Evolutionary conservation across 176 grass and related monocot species (phyloP), one percentile per base, ranked within the genome.

Genomic region (Leersia perrieri): DNA sequence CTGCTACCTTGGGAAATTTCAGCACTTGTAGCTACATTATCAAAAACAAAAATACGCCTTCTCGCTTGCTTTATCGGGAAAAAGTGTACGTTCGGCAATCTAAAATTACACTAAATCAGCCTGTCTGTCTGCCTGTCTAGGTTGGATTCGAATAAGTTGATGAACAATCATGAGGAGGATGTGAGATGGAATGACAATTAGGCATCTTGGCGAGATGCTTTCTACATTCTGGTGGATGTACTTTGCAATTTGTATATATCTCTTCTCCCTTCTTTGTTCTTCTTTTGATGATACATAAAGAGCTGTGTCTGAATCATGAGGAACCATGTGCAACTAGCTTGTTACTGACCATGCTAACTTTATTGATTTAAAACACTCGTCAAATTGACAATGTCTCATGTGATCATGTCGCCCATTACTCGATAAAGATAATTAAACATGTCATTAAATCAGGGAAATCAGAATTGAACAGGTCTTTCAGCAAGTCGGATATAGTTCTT

Each of bases 241-340:
- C 51, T 23, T 12, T 20, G 2, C 51, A 22, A 18, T 57, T 79
- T 12, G n/a, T 35, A 31, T 39, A 38, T 70, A 63, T 61, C 47
- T 11, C 35, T 45, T 62, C 2, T 2, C 1, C 15, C 0, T 39
- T 22, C 14, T 18, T 63, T n/a, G n/a, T 9, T 11, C 29, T 66
- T 34, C 45, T 80, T 89, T 81, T 33, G 14, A 80, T 33, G 39
- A 57, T 23, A 57, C 20, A n/a, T 55, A n/a, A 71, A 65, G 45
- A 12, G 39, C 10, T 22, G 77, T 81, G 87, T 41, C 30, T n/a
- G 63, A 69, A 84, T 81, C 33, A 89, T 89, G 23, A 18, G 26
- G 30, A 66, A 5, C 30, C 87, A 85, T 81, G 82, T 71, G 87
- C 51, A 44, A 20, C 27, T 40, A 81, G 35, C 76, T 72, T 29